Percentiles rank a stretch among this genome's conserved stretches.
Conservation (phyloP, 495 filamentous ascomycete species). For the Trichoderma parareesei region DNA sequence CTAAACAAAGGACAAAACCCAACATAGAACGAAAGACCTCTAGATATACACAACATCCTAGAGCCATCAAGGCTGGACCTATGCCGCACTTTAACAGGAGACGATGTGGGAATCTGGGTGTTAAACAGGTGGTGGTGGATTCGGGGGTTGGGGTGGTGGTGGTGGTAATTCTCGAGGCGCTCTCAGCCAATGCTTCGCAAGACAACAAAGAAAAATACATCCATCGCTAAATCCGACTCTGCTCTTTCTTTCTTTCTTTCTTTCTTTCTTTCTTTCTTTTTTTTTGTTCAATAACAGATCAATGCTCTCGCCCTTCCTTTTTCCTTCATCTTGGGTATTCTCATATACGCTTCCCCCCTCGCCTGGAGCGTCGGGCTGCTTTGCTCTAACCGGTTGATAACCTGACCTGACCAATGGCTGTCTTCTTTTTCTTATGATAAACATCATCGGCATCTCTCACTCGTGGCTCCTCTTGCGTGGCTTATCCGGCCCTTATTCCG, state of each 20-base stretch:
- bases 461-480: background rate
- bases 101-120: too few species aligned
- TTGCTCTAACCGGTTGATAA: background rate
- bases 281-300: background rate
- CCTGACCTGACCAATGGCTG: background rate
- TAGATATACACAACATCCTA: background rate
- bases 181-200: background rate
- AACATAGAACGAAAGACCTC: background rate
- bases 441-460: background rate
- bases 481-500: background rate
- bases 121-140: background rate
- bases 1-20: background rate
- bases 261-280: background rate
- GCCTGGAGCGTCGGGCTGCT: background rate
- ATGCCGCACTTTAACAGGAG: too few species aligned
- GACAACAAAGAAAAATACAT: background rate
- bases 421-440: background rate
- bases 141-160: background rate
- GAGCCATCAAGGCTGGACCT: too few species aligned
- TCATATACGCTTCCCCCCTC: background rate
- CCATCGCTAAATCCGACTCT: constrained; percentile 3
- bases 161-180: background rate
- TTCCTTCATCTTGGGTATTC: constrained; percentile 1
- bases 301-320: background rate
- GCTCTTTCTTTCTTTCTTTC: background rate